phyloP scores from a whole-genome alignment of 768 basidiomycete species.

The Dioszegia crocea region DNA sequence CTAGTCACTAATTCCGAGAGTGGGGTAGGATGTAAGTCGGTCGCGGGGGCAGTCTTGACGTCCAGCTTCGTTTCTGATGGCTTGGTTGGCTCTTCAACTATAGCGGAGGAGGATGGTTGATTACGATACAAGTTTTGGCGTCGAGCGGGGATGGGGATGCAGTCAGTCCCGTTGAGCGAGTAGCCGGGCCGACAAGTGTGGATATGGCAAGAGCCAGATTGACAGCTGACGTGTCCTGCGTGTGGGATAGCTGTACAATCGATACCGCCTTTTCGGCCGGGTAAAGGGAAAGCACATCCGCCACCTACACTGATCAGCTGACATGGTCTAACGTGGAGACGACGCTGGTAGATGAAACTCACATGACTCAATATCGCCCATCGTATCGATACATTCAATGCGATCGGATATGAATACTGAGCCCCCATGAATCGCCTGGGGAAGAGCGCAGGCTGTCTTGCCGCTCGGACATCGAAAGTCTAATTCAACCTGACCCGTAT shows the following conservation, averaged over 20 bases:
- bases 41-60: too few species aligned
- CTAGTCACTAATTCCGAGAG: too few species aligned
- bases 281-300: slow-evolving; percentile 5
- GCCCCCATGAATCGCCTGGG: not conserved
- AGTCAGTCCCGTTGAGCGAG: not conserved
- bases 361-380: slow-evolving; percentile 4
- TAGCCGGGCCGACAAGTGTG: not conserved
- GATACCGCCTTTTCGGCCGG: not conserved
- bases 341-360: not conserved
- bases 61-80: too few species aligned
- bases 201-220: not conserved
- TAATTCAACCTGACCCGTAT: too few species aligned
- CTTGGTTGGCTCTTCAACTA: too few species aligned
- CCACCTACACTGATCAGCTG: not conserved
- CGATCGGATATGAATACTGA: slow-evolving; percentile 1
- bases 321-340: not conserved
- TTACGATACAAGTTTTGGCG: too few species aligned
- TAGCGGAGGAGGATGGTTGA: too few species aligned
- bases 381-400: slow-evolving; percentile 4
- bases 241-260: slow-evolving; percentile 9
- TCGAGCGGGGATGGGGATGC: not conserved
- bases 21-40: too few species aligned
- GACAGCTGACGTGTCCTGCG: not conserved
- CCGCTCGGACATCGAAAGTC: too few species aligned
- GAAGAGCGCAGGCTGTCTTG: too few species aligned